These are phyloP conservation scores for Microthlaspi erraticum DNA, from an alignment of 345 rosid genomes.

Conservation along the genomic window DNA sequence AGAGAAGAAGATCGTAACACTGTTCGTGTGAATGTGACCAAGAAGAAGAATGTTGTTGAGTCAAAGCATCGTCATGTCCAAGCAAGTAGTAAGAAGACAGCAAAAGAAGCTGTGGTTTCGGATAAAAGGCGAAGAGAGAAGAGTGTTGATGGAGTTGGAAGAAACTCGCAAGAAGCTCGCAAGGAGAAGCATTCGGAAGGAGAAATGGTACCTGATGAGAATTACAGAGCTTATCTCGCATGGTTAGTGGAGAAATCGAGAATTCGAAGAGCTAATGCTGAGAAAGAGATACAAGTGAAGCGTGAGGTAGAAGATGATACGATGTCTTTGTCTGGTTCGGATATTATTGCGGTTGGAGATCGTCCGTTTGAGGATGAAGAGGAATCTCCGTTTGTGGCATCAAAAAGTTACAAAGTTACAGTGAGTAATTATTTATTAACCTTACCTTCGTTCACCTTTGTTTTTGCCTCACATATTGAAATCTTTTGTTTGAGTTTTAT, in stretches of 20 bases:
- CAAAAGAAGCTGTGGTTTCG: background rate
- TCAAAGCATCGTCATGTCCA: slow-evolving; percentile 23
- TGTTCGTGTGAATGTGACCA: background rate
- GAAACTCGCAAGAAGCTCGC: slow-evolving; percentile 3
- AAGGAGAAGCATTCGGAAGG: slow-evolving; percentile 19
- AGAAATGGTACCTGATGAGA: slow-evolving; percentile 22
- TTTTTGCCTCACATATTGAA: background rate
- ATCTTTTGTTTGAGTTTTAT: slow-evolving; percentile 30
- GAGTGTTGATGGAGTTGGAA: too few species aligned
- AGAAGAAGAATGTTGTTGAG: slow-evolving; percentile 26
- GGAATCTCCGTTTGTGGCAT: slow-evolving; percentile 51
- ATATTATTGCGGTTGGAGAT: slow-evolving; percentile 46
- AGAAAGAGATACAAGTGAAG: slow-evolving; percentile 31
- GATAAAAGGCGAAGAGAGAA: slow-evolving; percentile 16
- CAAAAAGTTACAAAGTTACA: slow-evolving; percentile 32
- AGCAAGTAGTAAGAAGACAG: slow-evolving; percentile 8
- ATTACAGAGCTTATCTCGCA: slow-evolving; percentile 26
- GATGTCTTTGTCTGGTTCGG: slow-evolving; percentile 54
- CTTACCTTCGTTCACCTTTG: slow-evolving; percentile 8
- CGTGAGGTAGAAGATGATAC: slow-evolving; percentile 41
- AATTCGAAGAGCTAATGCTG: background rate
- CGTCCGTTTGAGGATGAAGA: slow-evolving; percentile 44
- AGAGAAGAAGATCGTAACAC: background rate
- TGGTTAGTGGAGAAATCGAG: slow-evolving; percentile 30
- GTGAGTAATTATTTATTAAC: slow-evolving; percentile 43